phyloP scores from a whole-genome alignment of 768 basidiomycete species.

The Mycena olivaceomarginata region DNA sequence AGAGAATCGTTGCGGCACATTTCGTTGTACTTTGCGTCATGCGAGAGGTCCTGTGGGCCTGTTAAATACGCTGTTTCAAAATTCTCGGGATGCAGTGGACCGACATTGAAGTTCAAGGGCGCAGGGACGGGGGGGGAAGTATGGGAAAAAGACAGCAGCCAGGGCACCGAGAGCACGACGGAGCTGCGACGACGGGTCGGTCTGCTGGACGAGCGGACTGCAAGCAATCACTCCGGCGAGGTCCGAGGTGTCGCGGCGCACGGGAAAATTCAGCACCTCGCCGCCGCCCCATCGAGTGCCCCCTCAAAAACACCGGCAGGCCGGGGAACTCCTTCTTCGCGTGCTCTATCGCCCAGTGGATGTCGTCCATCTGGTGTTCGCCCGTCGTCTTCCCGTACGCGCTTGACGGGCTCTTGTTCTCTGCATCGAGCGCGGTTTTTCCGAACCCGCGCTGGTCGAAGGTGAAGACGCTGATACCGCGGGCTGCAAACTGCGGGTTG shows the following conservation, averaged over 20 bases:
- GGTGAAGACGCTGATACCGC: constrained; percentile 79
- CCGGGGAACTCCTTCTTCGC: constrained; percentile 65
- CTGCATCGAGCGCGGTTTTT: constrained; percentile 79
- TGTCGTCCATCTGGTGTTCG: constrained; percentile 78
- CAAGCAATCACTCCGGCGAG: constrained; percentile 81
- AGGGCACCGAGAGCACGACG: constrained; percentile 72
- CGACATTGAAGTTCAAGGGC: constrained; percentile 68
- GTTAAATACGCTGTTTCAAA: background rate
- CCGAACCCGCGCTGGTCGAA: constrained; percentile 91
- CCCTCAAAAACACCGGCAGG: constrained; percentile 82
- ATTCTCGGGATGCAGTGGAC: constrained; percentile 39
- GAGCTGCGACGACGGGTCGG: constrained; percentile 73
- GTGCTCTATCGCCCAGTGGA: constrained; percentile 80
- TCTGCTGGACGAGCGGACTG: constrained; percentile 80
- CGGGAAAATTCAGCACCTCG: constrained; percentile 75
- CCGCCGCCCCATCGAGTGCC: constrained; percentile 93
- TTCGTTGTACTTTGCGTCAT: constrained; percentile 69
- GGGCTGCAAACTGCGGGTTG: constrained; percentile 72
- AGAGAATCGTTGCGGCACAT: constrained; percentile 78
- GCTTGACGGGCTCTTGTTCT: constrained; percentile 72
- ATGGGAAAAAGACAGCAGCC: constrained; percentile 69
- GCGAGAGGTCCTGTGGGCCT: constrained; percentile 71
- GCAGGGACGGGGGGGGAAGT: constrained; percentile 70
- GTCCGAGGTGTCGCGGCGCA: constrained; percentile 60
- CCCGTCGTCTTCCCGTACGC: constrained; percentile 80